Evolutionary conservation across 352 stramenopile genomes (phyloP), one percentile per base, ranked within the genome.

Genomic region (Sclerospora graminicola): DNA sequence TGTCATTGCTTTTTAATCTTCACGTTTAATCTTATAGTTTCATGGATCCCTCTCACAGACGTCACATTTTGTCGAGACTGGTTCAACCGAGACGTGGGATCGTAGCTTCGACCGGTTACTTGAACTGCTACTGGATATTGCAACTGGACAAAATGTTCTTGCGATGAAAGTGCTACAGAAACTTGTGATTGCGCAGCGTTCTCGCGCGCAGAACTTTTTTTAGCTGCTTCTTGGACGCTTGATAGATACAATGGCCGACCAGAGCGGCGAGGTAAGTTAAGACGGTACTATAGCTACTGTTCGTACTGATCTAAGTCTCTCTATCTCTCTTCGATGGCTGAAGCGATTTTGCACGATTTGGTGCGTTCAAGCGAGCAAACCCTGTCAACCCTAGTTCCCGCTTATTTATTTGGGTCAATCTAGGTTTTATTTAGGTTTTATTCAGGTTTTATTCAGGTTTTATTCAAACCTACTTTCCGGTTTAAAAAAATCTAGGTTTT

Each of bases 221-320:
- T 59, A 82, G 24, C 54, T 71, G n/a, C 70, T 88, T 44, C 44
- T 84, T 11, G 41, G 74, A 19, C 67, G 70, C 2, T 56, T 89
- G 11, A 50, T 83, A 7, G 69, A 79, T 29, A 53, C 60, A n/a
- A n/a, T n/a, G n/a, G n/a, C n/a, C n/a, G n/a, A n/a, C n/a, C 19
- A n/a, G n/a, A n/a, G n/a, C n/a, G n/a, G n/a, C n/a, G n/a, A n/a
- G n/a, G n/a, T n/a, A n/a, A n/a, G n/a, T n/a, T n/a, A n/a, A n/a
- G n/a, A n/a, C n/a, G n/a, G n/a, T n/a, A n/a, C n/a, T n/a, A n/a
- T n/a, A n/a, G n/a, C n/a, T n/a, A n/a, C n/a, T n/a, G n/a, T n/a
- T n/a, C n/a, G n/a, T n/a, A n/a, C n/a, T n/a, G n/a, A n/a, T n/a
- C n/a, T n/a, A n/a, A n/a, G n/a, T n/a, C n/a, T n/a, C n/a, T n/a